Conservation (phyloP, 768 basidiomycete species). For the Terana coerulea region DNA sequence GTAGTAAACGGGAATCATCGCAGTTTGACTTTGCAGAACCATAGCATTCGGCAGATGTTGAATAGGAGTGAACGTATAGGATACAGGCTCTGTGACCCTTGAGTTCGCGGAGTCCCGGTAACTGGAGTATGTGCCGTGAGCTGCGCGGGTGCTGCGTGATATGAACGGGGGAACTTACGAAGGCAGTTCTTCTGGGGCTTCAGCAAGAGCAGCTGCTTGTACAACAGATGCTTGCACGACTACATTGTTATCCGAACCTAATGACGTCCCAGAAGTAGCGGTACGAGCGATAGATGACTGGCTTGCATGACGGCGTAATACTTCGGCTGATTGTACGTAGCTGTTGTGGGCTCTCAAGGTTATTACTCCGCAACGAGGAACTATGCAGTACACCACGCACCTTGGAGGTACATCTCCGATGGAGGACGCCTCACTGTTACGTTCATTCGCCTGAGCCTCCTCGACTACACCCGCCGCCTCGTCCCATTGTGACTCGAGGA, state of each 20-base stretch:
- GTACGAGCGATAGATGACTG: background rate
- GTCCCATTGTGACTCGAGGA: conserved; percentile 17
- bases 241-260: no score
- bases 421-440: background rate
- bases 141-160: no score
- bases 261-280: no score
- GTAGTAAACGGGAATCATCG: conserved; percentile 32
- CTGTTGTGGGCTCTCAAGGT: background rate
- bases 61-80: conserved; percentile 13
- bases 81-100: conserved; percentile 2
- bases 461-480: conserved; percentile 12
- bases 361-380: background rate
- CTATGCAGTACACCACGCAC: conserved; percentile 2
- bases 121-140: background rate
- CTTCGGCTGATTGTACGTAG: conserved; percentile 2
- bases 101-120: conserved; percentile 4
- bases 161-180: no score
- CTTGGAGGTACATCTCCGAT: background rate
- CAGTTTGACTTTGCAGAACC: conserved; percentile 9
- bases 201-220: no score
- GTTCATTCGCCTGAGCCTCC: background rate
- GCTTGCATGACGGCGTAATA: background rate
- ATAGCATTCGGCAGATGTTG: conserved; percentile 19
- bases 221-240: no score
- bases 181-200: no score